These are phyloP conservation scores for fission yeast (Schizosaccharomyces pombe) DNA, from an alignment of 805 yeast species.

Conservation along the genomic window DNA sequence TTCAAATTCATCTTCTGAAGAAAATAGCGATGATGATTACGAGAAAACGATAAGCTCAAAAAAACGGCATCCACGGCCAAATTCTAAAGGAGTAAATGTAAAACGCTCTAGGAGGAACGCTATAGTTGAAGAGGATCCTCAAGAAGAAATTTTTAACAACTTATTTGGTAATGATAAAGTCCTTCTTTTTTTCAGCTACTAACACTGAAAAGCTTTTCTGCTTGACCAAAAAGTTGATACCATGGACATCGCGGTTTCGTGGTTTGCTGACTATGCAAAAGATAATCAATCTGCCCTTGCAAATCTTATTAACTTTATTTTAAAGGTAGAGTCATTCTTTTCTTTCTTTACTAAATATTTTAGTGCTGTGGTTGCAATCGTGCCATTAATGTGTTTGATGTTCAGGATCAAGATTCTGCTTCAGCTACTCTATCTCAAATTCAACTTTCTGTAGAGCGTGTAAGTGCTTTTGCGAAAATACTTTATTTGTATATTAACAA, in stretches of 20 bases:
- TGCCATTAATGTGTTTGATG: slow-evolving; percentile 8
- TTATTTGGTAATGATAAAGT: slow-evolving; percentile 6
- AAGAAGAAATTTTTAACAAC: slow-evolving; percentile 6
- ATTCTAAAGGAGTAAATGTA: slow-evolving; percentile 2
- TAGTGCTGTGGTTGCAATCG: slow-evolving; percentile 9
- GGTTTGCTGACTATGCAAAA: slow-evolving; percentile 30
- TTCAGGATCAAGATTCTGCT: slow-evolving; percentile 50
- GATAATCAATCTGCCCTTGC: slow-evolving; percentile 28
- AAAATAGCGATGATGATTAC: not conserved
- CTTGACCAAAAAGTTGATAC: slow-evolving; percentile 29
- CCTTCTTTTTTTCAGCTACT: not conserved
- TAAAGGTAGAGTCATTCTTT: slow-evolving; percentile 19
- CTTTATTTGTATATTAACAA: slow-evolving; percentile 15
- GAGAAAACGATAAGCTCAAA: not conserved
- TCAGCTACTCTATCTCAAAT: slow-evolving; percentile 43
- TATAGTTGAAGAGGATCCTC: slow-evolving; percentile 4
- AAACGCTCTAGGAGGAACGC: slow-evolving; percentile 6
- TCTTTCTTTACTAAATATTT: not conserved
- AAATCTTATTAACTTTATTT: slow-evolving; percentile 40
- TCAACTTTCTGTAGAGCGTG: slow-evolving; percentile 17
- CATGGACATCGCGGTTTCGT: slow-evolving; percentile 28
- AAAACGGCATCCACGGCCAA: not conserved
- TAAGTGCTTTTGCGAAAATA: slow-evolving; percentile 30
- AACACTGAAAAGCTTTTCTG: too few relatives aligned
- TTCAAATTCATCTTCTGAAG: not conserved